Conservation (phyloP, 2,329 filamentous ascomycete species). For the Corinectria fuckeliana region DNA sequence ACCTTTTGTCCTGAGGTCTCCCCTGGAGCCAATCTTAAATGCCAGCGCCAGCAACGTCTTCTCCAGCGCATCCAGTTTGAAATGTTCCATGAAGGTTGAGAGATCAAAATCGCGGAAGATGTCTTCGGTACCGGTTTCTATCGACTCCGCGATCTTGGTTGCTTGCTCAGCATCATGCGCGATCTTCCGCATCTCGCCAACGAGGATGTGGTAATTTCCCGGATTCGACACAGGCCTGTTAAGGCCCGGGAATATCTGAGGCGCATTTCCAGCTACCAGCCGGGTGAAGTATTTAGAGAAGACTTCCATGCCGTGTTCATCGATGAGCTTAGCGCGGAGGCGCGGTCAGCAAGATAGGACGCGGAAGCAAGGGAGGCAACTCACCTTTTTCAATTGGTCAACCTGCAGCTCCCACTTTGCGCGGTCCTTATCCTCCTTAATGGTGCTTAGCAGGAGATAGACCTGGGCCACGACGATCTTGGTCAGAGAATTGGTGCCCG, state of each 20-base stretch:
- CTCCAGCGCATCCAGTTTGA: slow-evolving; percentile 86
- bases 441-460: slow-evolving; percentile 89
- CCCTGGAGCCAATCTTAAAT: slow-evolving; percentile 81
- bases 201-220: slow-evolving; percentile 83
- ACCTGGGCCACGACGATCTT: slow-evolving; percentile 97
- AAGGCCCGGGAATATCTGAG: slow-evolving; percentile 85
- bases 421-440: slow-evolving; percentile 91
- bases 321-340: slow-evolving; percentile 71
- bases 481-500: slow-evolving; percentile 71
- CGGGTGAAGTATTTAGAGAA: slow-evolving; percentile 95
- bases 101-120: slow-evolving; percentile 96
- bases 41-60: slow-evolving; percentile 89
- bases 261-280: slow-evolving; percentile 87
- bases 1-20: slow-evolving; percentile 92
- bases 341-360: slow-evolving; percentile 27
- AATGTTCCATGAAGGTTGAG: slow-evolving; percentile 94
- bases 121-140: slow-evolving; percentile 90
- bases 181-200: slow-evolving; percentile 86
- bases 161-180: slow-evolving; percentile 81
- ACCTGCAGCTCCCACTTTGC: slow-evolving; percentile 92
- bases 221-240: slow-evolving; percentile 76
- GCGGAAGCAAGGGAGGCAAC: slow-evolving; percentile 30
- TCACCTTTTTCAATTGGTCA: slow-evolving; percentile 90
- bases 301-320: slow-evolving; percentile 99
- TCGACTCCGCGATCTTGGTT: slow-evolving; percentile 88